Evolutionary conservation across 1,284 basidiomycete species (phyloP).

Genomic region (Leccinum subrobustum): DNA sequence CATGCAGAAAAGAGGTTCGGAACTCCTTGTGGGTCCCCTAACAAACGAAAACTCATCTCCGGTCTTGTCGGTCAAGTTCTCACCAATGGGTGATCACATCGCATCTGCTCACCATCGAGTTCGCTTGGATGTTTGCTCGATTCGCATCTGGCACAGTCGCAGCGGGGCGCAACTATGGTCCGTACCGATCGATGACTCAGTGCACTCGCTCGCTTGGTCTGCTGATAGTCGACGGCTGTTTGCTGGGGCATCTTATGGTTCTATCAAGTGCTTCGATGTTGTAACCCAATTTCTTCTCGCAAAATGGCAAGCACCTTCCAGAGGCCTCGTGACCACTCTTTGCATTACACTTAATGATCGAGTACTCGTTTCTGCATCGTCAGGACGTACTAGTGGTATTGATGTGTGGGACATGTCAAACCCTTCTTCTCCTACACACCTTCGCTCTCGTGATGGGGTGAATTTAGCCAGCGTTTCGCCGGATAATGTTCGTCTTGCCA

Average conservation of each 20-base stretch:
- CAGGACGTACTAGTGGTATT: slow-evolving; percentile 1
- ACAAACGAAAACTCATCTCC: not conserved
- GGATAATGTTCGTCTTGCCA: not conserved
- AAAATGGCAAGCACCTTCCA: not conserved
- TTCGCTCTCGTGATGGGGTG: not conserved
- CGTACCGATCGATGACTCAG: not conserved
- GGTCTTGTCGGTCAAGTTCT: slow-evolving; percentile 19
- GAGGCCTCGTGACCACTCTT: slow-evolving; percentile 8
- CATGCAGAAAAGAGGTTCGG: not conserved
- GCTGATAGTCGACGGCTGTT: slow-evolving; percentile 9
- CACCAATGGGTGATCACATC: slow-evolving; percentile 11
- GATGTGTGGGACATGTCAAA: slow-evolving; percentile 14
- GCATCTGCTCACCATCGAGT: not conserved
- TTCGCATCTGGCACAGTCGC: slow-evolving; percentile 14
- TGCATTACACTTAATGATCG: slow-evolving; percentile 3
- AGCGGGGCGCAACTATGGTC: slow-evolving; percentile 3
- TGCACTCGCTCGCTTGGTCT: slow-evolving; percentile 13
- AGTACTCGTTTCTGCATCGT: slow-evolving; percentile 10
- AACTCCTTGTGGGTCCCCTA: not conserved
- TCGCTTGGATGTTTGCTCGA: not conserved
- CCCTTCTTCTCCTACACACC: not conserved
- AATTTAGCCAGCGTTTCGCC: not conserved
- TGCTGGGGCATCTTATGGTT: not conserved
- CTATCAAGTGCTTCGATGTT: slow-evolving; percentile 2
- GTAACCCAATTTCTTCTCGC: not conserved